These are phyloP conservation scores for Candida krabiensis DNA, from an alignment of 805 yeast genomes.

Conservation along the genomic window DNA sequence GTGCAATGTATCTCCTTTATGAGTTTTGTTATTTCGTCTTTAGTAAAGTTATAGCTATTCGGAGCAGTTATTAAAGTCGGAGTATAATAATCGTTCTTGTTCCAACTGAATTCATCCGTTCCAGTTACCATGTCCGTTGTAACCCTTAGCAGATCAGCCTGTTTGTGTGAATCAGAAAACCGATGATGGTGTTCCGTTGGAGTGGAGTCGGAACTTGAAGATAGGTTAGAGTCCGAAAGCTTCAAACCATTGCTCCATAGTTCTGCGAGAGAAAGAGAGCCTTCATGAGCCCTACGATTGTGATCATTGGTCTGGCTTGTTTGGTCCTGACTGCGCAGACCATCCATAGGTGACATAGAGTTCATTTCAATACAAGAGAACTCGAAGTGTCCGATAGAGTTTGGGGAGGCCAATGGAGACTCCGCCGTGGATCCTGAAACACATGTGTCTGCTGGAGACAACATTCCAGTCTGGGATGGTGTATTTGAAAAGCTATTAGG, in stretches of 20 bases:
- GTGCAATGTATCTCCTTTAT: slow-evolving; percentile 17
- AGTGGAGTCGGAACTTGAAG: background rate
- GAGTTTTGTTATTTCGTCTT: slow-evolving; percentile 14
- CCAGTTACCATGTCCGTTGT: too few relatives aligned
- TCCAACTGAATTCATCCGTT: background rate
- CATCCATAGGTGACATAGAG: background rate
- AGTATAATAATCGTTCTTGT: slow-evolving; percentile 4
- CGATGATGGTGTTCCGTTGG: background rate
- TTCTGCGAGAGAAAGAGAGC: slow-evolving; percentile 2
- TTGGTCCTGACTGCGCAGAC: background rate
- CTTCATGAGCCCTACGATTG: background rate
- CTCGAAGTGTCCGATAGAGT: slow-evolving; percentile 5
- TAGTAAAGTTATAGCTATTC: slow-evolving; percentile 12
- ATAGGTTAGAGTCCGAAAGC: background rate
- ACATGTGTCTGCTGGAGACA: slow-evolving; percentile 10
- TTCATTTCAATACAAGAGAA: too few relatives aligned
- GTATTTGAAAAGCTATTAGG: background rate
- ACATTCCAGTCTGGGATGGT: slow-evolving; percentile 2
- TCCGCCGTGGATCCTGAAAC: slow-evolving; percentile 5
- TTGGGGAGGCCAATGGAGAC: slow-evolving; percentile 16
- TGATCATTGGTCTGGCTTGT: background rate
- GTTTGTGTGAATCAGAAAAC: background rate
- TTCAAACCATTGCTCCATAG: background rate
- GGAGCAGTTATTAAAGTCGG: slow-evolving; percentile 13
- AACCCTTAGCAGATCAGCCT: too few relatives aligned